Conservation (phyloP, 1,284 basidiomycete genomes). For the Sparassis latifolia region DNA sequence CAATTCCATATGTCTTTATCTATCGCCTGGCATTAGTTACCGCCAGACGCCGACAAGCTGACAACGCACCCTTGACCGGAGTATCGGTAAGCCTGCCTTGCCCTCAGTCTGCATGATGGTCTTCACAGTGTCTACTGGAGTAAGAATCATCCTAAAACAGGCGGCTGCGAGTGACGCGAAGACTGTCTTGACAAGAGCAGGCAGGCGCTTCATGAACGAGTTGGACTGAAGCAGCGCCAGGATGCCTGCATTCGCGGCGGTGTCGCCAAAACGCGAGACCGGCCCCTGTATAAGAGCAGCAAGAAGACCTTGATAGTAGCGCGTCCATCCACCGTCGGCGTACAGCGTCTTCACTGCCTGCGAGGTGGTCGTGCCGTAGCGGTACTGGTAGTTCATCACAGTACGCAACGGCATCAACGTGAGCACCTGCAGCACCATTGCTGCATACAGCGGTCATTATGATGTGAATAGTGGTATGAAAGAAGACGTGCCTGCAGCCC, state of each 20-base stretch:
- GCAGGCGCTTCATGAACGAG: slow-evolving; percentile 56
- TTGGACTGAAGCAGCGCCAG: slow-evolving; percentile 71
- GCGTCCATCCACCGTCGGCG: slow-evolving; percentile 68
- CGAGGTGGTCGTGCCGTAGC: slow-evolving; percentile 72
- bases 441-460: slow-evolving; percentile 27
- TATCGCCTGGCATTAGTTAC: slow-evolving; percentile 17
- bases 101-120: slow-evolving; percentile 91
- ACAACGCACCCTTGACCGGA: slow-evolving; percentile 53
- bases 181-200: slow-evolving; percentile 57
- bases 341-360: slow-evolving; percentile 64
- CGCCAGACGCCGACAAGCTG: background rate
- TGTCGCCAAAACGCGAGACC: slow-evolving; percentile 80
- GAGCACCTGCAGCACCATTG: slow-evolving; percentile 86
- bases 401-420: slow-evolving; percentile 83
- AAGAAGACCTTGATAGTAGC: slow-evolving; percentile 78
- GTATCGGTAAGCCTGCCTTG: slow-evolving; percentile 53
- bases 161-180: slow-evolving; percentile 71
- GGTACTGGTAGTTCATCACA: slow-evolving; percentile 89
- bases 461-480: background rate
- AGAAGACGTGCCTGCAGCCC: slow-evolving; percentile 58
- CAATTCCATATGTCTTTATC: slow-evolving; percentile 71
- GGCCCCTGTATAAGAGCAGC: slow-evolving; percentile 82
- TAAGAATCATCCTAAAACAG: slow-evolving; percentile 76
- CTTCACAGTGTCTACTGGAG: slow-evolving; percentile 87
- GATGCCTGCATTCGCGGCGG: slow-evolving; percentile 79